A percentile compares a stretch with the other conserved stretches of the same genome.
These are phyloP conservation scores for Kondoa subrosea DNA, from an alignment of 768 basidiomycete genomes.

Conservation along the genomic window DNA sequence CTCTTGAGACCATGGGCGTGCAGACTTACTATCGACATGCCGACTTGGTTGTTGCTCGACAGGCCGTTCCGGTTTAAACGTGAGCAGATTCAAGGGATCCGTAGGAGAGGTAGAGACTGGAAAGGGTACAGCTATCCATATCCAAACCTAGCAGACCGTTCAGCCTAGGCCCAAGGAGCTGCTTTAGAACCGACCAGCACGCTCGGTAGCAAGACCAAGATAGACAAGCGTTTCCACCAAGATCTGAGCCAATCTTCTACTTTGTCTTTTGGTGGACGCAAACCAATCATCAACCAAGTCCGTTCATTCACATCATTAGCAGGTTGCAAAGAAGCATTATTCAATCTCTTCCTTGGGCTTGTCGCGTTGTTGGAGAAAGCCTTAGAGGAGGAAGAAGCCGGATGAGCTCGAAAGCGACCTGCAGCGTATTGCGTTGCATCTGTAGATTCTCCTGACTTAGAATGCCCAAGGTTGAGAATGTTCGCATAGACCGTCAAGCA, in stretches of 20 bases:
- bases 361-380: neutral
- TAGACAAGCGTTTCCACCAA: constrained; percentile 35
- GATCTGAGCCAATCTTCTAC: constrained; percentile 33
- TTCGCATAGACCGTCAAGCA: neutral
- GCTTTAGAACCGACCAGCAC: constrained; percentile 28
- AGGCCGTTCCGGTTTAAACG: constrained; percentile 8
- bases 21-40: constrained; percentile 34
- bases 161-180: neutral
- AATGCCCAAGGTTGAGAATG: neutral
- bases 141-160: constrained; percentile 29
- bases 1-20: too few relatives aligned
- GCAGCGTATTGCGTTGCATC: constrained; percentile 16
- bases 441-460: neutral
- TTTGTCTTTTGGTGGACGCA: constrained; percentile 30
- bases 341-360: neutral
- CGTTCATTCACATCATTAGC: constrained; percentile 14
- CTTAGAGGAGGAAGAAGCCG: neutral
- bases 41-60: constrained; percentile 17
- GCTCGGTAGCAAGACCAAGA: constrained; percentile 34
- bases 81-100: neutral
- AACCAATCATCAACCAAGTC: constrained; percentile 21
- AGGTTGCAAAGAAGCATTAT: constrained; percentile 1
- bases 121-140: constrained; percentile 36
- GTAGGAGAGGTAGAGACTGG: constrained; percentile 31
- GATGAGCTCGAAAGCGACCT: constrained; percentile 21